Evolutionary conservation across 75 land plant genomes (phyloP).

Genomic region (Pinus taeda): DNA sequence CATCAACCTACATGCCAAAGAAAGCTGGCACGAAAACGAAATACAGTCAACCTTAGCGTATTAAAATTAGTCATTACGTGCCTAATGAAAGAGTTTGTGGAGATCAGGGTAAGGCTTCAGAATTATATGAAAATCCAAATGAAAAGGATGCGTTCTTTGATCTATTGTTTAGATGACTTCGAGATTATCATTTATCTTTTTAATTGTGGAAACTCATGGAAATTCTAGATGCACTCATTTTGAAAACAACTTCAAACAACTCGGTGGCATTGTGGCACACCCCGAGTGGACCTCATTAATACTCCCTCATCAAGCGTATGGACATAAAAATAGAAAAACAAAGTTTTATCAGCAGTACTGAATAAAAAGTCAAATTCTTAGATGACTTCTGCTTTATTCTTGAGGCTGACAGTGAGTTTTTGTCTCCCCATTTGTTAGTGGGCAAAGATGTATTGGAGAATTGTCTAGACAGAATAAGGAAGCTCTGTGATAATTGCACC

Average conservation of each 20-base stretch:
- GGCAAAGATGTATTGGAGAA: slow-evolving; percentile 38
- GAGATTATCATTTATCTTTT: too few relatives aligned
- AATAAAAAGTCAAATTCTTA: background rate
- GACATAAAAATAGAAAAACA: too few relatives aligned
- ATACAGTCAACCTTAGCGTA: too few relatives aligned
- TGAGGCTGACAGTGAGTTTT: background rate
- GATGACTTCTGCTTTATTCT: background rate
- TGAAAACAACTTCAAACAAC: too few relatives aligned
- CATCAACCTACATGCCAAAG: background rate
- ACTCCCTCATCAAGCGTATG: too few relatives aligned
- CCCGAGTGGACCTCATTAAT: too few relatives aligned
- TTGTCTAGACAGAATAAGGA: slow-evolving; percentile 36
- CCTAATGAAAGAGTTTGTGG: background rate
- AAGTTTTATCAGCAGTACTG: too few relatives aligned
- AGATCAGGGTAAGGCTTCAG: background rate
- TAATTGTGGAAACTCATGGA: too few relatives aligned
- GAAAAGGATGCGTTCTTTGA: background rate
- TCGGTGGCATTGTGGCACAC: too few relatives aligned
- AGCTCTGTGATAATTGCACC: slow-evolving; percentile 34
- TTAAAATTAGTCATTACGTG: too few relatives aligned
- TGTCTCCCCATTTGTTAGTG: slow-evolving; percentile 10
- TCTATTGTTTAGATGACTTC: background rate
- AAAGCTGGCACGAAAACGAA: background rate
- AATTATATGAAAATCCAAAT: background rate
- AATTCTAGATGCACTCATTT: too few relatives aligned